Evolutionary conservation across 169 alveolate species (phyloP).

Genomic region (Eimeria zaria): DNA sequence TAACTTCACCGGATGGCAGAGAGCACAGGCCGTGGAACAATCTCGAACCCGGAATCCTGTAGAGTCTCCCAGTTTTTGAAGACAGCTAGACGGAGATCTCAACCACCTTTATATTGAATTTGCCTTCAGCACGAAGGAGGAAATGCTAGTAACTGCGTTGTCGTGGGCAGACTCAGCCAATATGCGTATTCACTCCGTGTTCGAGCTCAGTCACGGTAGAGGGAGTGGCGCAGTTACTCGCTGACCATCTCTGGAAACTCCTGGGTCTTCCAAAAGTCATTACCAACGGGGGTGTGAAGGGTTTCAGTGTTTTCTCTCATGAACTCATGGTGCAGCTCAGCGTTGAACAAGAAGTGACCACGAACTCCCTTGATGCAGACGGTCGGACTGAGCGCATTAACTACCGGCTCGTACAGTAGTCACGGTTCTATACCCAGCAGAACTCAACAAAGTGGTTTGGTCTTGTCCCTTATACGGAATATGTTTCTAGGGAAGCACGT

Average conservation of each 20-base stretch:
- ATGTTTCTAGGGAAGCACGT: no score
- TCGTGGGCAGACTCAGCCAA: not conserved
- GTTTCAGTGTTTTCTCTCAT: not conserved
- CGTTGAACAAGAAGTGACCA: no score
- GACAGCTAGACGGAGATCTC: not conserved
- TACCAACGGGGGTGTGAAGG: not conserved
- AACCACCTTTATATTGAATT: not conserved
- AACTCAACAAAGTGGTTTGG: no score
- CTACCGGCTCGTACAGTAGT: no score
- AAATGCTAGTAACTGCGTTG: not conserved
- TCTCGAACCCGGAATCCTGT: not conserved
- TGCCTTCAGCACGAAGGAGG: not conserved
- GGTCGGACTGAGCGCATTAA: no score
- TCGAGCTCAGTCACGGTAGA: not conserved
- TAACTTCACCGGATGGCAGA: not conserved
- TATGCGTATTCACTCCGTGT: not conserved
- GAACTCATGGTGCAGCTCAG: not conserved
- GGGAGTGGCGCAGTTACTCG: not conserved
- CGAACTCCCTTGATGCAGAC: no score
- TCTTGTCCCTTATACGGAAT: no score
- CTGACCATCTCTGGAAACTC: not conserved
- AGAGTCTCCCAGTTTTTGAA: not conserved
- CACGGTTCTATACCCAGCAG: no score
- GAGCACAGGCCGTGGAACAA: not conserved
- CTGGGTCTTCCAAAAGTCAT: not conserved